Percentiles rank a stretch among this genome's conserved stretches.
Conservation (phyloP, 306 rosid genomes). For the Fragaria iinumae region DNA sequence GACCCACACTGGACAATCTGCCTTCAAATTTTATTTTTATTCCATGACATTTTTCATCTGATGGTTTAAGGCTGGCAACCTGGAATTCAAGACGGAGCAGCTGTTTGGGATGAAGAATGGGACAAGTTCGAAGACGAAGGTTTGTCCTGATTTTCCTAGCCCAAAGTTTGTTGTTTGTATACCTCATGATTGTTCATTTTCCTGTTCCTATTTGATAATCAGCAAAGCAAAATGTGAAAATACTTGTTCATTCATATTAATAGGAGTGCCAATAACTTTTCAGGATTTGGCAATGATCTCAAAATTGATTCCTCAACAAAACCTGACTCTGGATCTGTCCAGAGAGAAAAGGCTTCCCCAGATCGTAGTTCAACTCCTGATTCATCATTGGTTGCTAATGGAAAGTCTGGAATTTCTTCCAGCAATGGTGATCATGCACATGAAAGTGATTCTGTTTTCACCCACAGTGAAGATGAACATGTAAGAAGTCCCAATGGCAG, state of each 20-base stretch:
- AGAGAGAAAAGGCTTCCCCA: slow-evolving; percentile 44
- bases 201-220: not conserved
- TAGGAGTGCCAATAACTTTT: slow-evolving; percentile 15
- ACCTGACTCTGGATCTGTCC: slow-evolving; percentile 39
- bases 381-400: slow-evolving; percentile 52
- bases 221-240: not conserved
- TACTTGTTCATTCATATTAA: slow-evolving; percentile 4
- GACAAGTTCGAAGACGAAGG: slow-evolving; percentile 99
- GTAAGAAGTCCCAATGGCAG: slow-evolving; percentile 72
- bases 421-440: slow-evolving; percentile 44
- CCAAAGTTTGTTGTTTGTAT: not conserved
- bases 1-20: not conserved
- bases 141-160: slow-evolving; percentile 26
- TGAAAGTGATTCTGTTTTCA: slow-evolving; percentile 61
- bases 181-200: not conserved
- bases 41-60: slow-evolving; percentile 23
- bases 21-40: slow-evolving; percentile 16
- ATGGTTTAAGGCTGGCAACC: slow-evolving; percentile 89
- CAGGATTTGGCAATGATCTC: slow-evolving; percentile 86
- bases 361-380: slow-evolving; percentile 50
- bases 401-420: slow-evolving; percentile 36
- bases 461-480: slow-evolving; percentile 62
- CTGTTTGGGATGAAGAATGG: slow-evolving; percentile 99
- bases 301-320: slow-evolving; percentile 44
- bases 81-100: slow-evolving; percentile 71